phyloP scores from a whole-genome alignment of 371 early-diverging fungal genomes.

The Dinochytrium kinnereticum region DNA sequence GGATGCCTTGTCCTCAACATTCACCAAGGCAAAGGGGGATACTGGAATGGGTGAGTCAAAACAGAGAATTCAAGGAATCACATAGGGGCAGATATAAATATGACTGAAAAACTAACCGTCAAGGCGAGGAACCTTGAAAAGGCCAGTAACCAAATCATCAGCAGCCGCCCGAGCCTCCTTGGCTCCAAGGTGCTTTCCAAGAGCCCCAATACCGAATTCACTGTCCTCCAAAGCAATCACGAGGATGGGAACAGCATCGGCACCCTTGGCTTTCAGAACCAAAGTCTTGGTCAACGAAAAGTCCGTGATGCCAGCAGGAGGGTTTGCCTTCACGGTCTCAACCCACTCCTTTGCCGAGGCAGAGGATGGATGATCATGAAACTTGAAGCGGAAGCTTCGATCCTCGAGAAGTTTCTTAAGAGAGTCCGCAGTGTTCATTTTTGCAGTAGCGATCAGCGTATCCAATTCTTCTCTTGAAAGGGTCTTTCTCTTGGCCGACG shows the following conservation, averaged over 20 bases:
- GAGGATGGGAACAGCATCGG: conserved; percentile 32
- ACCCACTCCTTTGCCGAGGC: conserved; percentile 35
- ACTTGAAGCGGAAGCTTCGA: conserved; percentile 20
- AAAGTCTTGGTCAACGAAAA: conserved; percentile 46
- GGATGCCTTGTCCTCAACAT: conserved; percentile 41
- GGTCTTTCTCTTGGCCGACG: background rate
- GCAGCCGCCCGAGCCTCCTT: conserved; percentile 55
- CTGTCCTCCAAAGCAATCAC: conserved; percentile 42
- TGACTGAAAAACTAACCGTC: too few relatives aligned
- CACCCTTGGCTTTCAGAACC: conserved; percentile 49
- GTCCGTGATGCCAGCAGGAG: conserved; percentile 18
- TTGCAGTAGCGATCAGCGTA: background rate
- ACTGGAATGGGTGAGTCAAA: too few relatives aligned
- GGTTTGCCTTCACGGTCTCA: conserved; percentile 20
- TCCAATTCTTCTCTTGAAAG: background rate
- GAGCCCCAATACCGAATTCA: conserved; percentile 30
- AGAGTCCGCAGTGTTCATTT: conserved; percentile 3
- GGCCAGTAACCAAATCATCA: conserved; percentile 44
- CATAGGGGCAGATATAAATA: too few relatives aligned
- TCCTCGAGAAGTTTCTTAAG: background rate
- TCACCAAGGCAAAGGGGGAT: conserved; percentile 49
- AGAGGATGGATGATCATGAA: conserved; percentile 26
- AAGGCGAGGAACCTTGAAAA: conserved; percentile 39
- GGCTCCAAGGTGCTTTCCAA: conserved; percentile 46
- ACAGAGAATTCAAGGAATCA: too few relatives aligned